These are phyloP conservation scores for Cerrena zonata DNA, from an alignment of 1,284 basidiomycete species.

Conservation along the genomic window DNA sequence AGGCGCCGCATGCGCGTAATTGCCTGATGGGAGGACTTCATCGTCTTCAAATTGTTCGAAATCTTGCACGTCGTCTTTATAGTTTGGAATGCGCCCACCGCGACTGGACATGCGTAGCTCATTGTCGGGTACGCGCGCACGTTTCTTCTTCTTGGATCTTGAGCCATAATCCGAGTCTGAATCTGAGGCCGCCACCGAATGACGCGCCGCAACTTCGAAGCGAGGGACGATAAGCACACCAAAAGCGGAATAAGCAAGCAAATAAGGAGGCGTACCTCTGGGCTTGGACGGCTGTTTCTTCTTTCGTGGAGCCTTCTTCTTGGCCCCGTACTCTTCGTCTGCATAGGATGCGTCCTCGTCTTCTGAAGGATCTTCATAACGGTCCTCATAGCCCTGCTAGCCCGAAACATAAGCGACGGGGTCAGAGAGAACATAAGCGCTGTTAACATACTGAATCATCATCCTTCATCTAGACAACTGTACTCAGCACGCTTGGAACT, in stretches of 20 bases:
- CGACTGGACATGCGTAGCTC: conserved; percentile 78
- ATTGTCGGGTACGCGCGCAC: conserved; percentile 48
- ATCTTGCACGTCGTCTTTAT: conserved; percentile 78
- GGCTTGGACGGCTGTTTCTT: conserved; percentile 61
- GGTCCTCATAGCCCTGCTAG: conserved; percentile 61
- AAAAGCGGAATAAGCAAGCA: conserved; percentile 1
- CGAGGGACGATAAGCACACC: conserved; percentile 17
- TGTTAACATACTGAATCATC: conserved; percentile 52
- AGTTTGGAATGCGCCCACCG: conserved; percentile 78
- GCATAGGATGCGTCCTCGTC: conserved; percentile 73
- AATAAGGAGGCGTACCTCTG: conserved; percentile 40
- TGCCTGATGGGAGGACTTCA: conserved; percentile 36
- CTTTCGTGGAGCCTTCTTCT: conserved; percentile 62
- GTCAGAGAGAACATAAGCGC: too few relatives aligned
- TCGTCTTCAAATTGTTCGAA: conserved; percentile 77
- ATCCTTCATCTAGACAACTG: conserved; percentile 60
- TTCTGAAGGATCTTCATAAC: conserved; percentile 46
- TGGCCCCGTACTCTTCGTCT: conserved; percentile 63
- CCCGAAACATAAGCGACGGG: conserved; percentile 14
- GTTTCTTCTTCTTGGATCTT: conserved; percentile 83
- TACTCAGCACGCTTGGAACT: too few relatives aligned
- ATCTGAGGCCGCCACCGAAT: conserved; percentile 51
- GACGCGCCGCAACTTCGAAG: conserved; percentile 40
- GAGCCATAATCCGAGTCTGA: conserved; percentile 86
- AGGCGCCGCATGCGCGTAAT: conserved; percentile 51